Evolutionary conservation across 2,329 filamentous ascomycete genomes (phyloP), one percentile per base, ranked within the genome.

Genomic region (Dactylonectria estremocensis): DNA sequence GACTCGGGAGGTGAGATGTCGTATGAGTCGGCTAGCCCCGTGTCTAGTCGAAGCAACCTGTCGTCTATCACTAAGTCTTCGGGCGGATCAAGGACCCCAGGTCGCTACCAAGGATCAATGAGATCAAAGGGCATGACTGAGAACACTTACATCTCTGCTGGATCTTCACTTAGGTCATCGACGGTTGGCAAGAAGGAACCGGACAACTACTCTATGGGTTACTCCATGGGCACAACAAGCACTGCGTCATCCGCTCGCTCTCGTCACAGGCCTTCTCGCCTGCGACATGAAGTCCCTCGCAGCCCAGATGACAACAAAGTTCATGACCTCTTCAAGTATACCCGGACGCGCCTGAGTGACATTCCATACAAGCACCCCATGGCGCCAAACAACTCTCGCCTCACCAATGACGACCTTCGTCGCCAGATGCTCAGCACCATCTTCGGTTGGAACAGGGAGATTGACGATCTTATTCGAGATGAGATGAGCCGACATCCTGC

Each of bases 371-470:
- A 92, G 74, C 90, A 92, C 54, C 89, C 91, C 0, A 87, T 90
- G 14, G 81, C 85, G 1, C 74, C 86, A 14, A 88, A 92, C 70
- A 86, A 89, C 62, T 80, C 84, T 3, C 87, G 87, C 31, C 81
- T 94, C 24, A 93, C 92, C 3, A 91, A 91, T 68, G 92, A 98
- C 73, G 92, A 97, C 72, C 87, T 98, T 50, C 91, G 95, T 54
- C 88, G 88, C 53, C 95, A 98, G 80, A 98, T 99, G 95, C 87
- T 99, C 5, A 93, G 88, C 72, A 92, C 95, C 6, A 95, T 99
- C 2, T 99, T 99, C 80, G 96, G 96, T 3, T 99, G 96, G 95
- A 91, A 95, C 59, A 91, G 91, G 62, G 94, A 97, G 73, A 91
- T 95, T 46, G 88, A 94, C 52, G 91, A 91, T 50, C 82, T 99